Percentiles rank a stretch among this genome's conserved stretches.
phyloP scores from a whole-genome alignment of 768 basidiomycete species.

The Leccinum variicolor region DNA sequence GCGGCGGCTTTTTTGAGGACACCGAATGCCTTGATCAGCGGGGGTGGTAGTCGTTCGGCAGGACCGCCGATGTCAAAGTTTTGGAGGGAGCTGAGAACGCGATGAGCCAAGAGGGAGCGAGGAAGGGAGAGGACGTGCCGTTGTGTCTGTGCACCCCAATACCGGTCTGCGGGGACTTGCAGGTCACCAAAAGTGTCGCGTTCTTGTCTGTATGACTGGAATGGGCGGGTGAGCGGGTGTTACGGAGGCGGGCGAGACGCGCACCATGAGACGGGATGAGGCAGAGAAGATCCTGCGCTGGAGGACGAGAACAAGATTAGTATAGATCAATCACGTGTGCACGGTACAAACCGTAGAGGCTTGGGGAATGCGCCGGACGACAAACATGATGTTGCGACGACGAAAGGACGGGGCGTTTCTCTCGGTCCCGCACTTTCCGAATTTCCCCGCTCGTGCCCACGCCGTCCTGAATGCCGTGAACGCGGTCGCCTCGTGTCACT shows the following conservation, averaged over 20 bases:
- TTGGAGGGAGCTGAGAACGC: conserved; percentile 67
- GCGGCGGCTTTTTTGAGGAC: conserved; percentile 97
- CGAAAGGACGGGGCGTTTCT: neutral
- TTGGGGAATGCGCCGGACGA: conserved; percentile 7
- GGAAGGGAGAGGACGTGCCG: conserved; percentile 44
- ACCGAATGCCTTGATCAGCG: conserved; percentile 98
- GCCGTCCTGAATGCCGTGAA: neutral
- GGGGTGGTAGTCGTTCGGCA: conserved; percentile 86
- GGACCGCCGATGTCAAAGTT: conserved; percentile 99
- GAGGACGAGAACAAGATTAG: neutral
- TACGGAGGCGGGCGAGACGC: neutral
- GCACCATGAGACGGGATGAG: conserved; percentile 36
- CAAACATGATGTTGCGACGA: neutral
- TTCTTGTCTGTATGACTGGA: conserved; percentile 68
- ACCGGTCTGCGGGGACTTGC: conserved; percentile 80
- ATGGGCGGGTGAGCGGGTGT: conserved; percentile 22
- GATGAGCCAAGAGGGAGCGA: conserved; percentile 8
- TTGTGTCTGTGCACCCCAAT: conserved; percentile 99
- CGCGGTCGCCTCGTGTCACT: neutral
- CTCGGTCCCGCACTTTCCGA: conserved; percentile 3
- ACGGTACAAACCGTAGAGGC: conserved; percentile 4
- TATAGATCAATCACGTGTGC: conserved; percentile 22
- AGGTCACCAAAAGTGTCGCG: conserved; percentile 96
- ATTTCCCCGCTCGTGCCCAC: conserved; percentile 1
- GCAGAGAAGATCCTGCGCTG: conserved; percentile 24